Evolutionary conservation across 805 yeast genomes (phyloP), one percentile per base, ranked within the genome.

Genomic region (Torulaspora quercuum): DNA sequence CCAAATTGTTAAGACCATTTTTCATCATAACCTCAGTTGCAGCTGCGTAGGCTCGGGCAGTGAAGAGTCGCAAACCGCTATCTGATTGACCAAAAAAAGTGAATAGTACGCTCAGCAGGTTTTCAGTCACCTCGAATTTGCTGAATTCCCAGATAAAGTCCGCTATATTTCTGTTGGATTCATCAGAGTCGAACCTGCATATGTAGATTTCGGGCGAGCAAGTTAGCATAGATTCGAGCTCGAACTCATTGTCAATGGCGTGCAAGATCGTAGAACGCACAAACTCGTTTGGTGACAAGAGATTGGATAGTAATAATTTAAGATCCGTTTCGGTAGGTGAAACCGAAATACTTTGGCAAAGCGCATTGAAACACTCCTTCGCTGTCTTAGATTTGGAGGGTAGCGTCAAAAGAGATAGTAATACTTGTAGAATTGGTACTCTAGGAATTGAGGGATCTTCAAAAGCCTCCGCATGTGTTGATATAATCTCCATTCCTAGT

Each of bases 131-230:
- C 10, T 35, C 35, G 42, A 81, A 78, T 2, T 66, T 65, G 55
- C 78, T 85, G 48, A 88, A 95, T 21, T 76, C 73, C 97, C 97
- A 92, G 41, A 92, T 84, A 1, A 90, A 80, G 12, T 63, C 61
- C 0, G 97, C 96, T 11, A 81, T 51, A 16, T 76, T 80, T 4
- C 80, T 69, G 41, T 77, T 77, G 7, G 67, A 57, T 11, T 70
- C 72, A 33, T 80, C 87, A 29, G 77, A 80, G 55, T 88, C 95
- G 55, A 81, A 87, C 41, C 75, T 70, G 15, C 84, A 72, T 40
- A 92, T 78, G 78, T 84, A 89, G 14, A 92, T 62, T 57, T 89
- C 95, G 39, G 75, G 74, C 2, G 80, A 70, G 52, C 70, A 76
- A 2, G 60, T 58, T 46, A 68, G 48, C 23, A 66, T 69, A 8